A percentile compares a stretch with the other conserved stretches of the same genome.
These are phyloP conservation scores for Monsonia emarginata DNA, from an alignment of 441 rosid genomes.

Conservation along the genomic window DNA sequence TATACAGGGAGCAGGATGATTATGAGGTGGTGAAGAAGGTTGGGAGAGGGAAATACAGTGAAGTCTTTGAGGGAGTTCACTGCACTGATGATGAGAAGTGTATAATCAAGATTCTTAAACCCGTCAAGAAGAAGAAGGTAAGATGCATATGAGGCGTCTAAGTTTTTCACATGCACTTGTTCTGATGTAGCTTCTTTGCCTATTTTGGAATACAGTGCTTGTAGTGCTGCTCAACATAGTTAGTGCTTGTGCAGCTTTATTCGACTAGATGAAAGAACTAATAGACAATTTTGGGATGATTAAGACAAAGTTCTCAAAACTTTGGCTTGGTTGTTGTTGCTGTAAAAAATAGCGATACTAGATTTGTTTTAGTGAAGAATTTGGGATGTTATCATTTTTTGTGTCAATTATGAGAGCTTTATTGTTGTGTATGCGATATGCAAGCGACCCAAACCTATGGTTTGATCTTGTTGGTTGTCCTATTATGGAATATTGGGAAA, in stretches of 20 bases:
- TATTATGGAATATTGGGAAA: too few relatives aligned
- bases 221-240: too few relatives aligned
- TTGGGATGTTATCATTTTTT: not conserved
- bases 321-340: too few relatives aligned
- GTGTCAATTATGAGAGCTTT: not conserved
- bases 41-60: slow-evolving; percentile 93
- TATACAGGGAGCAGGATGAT: slow-evolving; percentile 74
- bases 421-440: not conserved
- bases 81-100: slow-evolving; percentile 72
- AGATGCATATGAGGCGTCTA: not conserved
- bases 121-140: slow-evolving; percentile 96
- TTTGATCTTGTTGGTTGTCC: too few relatives aligned
- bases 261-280: too few relatives aligned
- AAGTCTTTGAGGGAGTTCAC: slow-evolving; percentile 87
- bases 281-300: too few relatives aligned
- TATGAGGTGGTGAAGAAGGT: slow-evolving; percentile 97
- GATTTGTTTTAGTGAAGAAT: not conserved
- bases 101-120: slow-evolving; percentile 86
- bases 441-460: not conserved
- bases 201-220: too few relatives aligned
- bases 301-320: too few relatives aligned
- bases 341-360: not conserved
- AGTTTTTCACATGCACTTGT: too few relatives aligned
- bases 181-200: too few relatives aligned
- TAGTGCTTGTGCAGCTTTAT: too few relatives aligned